A percentile compares a stretch with the other conserved stretches of the same genome.
phyloP scores from a whole-genome alignment of 2,329 filamentous ascomycete species.

The Fusarium acutatum region DNA sequence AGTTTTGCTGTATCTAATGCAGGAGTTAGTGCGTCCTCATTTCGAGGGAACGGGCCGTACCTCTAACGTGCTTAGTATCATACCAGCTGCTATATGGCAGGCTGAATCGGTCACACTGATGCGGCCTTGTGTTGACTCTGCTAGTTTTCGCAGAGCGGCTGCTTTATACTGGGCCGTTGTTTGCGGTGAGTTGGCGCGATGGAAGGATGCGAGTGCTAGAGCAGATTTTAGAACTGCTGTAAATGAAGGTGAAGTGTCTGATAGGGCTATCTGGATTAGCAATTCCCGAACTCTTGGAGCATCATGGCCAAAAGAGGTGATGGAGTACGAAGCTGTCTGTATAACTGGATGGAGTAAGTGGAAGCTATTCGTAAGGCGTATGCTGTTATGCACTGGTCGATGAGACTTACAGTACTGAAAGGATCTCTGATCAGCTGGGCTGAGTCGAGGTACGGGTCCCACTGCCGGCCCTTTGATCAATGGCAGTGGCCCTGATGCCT shows the following conservation, averaged over 20 bases:
- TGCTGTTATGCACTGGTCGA: accelerated
- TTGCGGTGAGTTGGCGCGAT: background rate
- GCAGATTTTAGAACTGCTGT: constrained; percentile 23
- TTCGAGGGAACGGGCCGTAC: background rate
- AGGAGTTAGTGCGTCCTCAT: accelerated
- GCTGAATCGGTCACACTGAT: background rate
- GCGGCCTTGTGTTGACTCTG: background rate
- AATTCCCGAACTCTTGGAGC: constrained; percentile 1
- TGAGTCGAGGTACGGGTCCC: constrained; percentile 18
- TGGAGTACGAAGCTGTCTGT: constrained; percentile 17
- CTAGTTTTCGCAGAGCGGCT: constrained; percentile 16
- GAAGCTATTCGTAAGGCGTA: accelerated
- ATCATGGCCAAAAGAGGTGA: constrained; percentile 24
- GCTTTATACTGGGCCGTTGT: background rate
- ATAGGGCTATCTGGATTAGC: constrained; percentile 29
- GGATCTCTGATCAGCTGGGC: constrained; percentile 4
- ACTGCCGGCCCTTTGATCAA: background rate
- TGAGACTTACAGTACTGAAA: constrained; percentile 32
- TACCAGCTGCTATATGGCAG: constrained; percentile 33
- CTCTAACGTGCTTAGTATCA: constrained; percentile 29
- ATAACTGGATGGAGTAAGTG: constrained; percentile 14
- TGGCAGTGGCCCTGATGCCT: accelerated
- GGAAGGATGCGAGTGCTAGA: constrained; percentile 24
- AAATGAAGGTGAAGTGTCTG: background rate
- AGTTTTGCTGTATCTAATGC: constrained; percentile 22